Percentiles rank a stretch among this genome's conserved stretches.
Evolutionary conservation across 2,329 filamentous ascomycete species (phyloP).

Genomic region (Botryosphaeria dothidea): DNA sequence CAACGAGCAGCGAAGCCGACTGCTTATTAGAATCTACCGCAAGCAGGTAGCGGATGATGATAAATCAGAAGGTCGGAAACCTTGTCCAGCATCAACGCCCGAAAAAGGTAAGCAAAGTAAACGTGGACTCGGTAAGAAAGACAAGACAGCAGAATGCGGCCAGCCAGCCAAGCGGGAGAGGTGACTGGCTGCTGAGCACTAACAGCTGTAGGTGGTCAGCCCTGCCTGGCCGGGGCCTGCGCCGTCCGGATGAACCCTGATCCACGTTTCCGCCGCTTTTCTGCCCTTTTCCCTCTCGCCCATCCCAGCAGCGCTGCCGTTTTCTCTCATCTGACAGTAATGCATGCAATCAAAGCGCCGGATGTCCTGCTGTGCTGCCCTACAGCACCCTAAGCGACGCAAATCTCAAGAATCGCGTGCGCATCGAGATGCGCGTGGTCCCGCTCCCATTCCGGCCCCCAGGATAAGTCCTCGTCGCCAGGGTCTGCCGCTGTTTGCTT

Average conservation of each 20-base stretch:
- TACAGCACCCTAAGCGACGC: background rate
- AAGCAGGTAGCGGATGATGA: background rate
- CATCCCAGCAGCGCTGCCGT: background rate
- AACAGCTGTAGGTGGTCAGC: background rate
- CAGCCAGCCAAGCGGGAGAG: background rate
- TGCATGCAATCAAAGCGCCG: background rate
- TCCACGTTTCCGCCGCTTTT: background rate
- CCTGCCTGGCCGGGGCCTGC: background rate
- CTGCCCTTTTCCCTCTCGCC: background rate
- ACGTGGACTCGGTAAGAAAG: background rate
- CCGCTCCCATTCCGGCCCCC: background rate
- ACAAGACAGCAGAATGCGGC: background rate
- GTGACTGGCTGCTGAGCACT: background rate
- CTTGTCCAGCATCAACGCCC: background rate
- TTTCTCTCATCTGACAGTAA: background rate
- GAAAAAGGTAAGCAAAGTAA: background rate
- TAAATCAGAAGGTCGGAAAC: background rate
- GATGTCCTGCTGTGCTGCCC: conserved; percentile 1
- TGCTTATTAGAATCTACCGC: background rate
- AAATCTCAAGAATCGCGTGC: background rate
- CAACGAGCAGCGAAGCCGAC: background rate
- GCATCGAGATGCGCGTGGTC: background rate
- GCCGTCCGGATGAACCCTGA: background rate
- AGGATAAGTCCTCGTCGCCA: background rate
- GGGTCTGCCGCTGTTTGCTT: background rate